Evolutionary conservation across 352 stramenopile species (phyloP).

Genomic region (Pythium aristosporum): DNA sequence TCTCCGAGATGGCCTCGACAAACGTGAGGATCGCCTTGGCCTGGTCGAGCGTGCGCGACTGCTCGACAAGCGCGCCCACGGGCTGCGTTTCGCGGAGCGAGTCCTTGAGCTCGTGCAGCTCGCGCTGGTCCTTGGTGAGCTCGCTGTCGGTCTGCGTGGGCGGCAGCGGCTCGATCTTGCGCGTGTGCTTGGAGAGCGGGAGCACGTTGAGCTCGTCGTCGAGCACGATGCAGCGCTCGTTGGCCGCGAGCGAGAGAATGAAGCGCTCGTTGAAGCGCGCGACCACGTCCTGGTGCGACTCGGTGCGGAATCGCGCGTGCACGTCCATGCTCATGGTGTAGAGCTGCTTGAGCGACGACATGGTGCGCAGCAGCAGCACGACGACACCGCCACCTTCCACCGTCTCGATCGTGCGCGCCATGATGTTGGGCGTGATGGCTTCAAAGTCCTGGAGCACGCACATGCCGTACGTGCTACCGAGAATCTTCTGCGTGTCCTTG

Average conservation of each 20-base stretch:
- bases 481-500: constrained; percentile 99
- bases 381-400: constrained; percentile 97
- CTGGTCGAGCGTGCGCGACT: constrained; percentile 95
- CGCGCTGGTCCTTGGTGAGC: constrained; percentile 74
- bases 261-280: constrained; percentile 99
- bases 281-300: constrained; percentile 94
- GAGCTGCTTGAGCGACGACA: constrained; percentile 98
- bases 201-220: constrained; percentile 99
- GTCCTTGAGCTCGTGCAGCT: constrained; percentile 94
- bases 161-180: constrained; percentile 85
- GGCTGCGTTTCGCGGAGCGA: constrained; percentile 95
- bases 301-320: constrained; percentile 89
- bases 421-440: constrained; percentile 98
- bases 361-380: constrained; percentile 97
- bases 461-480: constrained; percentile 98
- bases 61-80: constrained; percentile 93
- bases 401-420: constrained; percentile 99
- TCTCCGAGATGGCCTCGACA: constrained; percentile 97
- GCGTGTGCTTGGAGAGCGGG: constrained; percentile 92
- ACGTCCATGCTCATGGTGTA: constrained; percentile 99
- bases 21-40: constrained; percentile 96
- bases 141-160: constrained; percentile 55
- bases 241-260: constrained; percentile 96
- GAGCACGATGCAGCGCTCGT: constrained; percentile 95
- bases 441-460: constrained; percentile 99